phyloP scores from a whole-genome alignment of 1,284 basidiomycete genomes.

The Heterobasidion occidentale region DNA sequence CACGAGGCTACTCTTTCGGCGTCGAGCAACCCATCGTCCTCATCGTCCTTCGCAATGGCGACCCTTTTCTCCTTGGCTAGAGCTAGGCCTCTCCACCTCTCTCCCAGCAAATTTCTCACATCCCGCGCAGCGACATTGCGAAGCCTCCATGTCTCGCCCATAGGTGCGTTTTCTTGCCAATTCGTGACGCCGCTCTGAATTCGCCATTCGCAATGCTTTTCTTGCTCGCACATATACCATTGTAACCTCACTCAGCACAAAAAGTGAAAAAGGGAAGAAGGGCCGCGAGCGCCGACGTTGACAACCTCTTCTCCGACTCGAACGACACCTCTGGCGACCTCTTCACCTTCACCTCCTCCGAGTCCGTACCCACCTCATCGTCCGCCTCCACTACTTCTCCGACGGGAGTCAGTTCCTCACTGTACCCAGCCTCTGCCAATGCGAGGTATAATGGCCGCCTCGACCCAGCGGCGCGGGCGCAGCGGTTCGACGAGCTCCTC shows the following conservation, averaged over 20 bases:
- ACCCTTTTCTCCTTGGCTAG: no score
- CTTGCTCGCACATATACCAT: background rate
- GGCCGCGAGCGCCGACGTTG: background rate
- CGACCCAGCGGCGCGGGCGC: slow-evolving; percentile 13
- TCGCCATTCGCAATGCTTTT: no score
- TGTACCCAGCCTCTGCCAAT: background rate
- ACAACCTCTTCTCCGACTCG: background rate
- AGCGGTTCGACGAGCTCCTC: slow-evolving; percentile 19
- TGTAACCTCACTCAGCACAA: background rate
- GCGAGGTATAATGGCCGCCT: background rate
- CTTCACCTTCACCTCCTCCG: background rate
- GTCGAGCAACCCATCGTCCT: no score
- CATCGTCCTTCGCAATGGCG: no score
- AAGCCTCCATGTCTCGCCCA: no score
- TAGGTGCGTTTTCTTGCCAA: no score
- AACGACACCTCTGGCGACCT: background rate
- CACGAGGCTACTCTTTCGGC: no score
- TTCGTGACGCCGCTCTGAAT: no score
- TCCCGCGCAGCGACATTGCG: no score
- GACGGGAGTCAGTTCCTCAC: background rate
- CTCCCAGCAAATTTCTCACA: no score
- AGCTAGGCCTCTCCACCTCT: no score
- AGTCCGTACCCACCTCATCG: background rate
- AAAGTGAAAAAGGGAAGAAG: background rate
- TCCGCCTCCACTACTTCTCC: background rate